A percentile compares a stretch with the other conserved stretches of the same genome.
phyloP scores from a whole-genome alignment of 1,139 yeast species.

The Diutina pseudorugosa region DNA sequence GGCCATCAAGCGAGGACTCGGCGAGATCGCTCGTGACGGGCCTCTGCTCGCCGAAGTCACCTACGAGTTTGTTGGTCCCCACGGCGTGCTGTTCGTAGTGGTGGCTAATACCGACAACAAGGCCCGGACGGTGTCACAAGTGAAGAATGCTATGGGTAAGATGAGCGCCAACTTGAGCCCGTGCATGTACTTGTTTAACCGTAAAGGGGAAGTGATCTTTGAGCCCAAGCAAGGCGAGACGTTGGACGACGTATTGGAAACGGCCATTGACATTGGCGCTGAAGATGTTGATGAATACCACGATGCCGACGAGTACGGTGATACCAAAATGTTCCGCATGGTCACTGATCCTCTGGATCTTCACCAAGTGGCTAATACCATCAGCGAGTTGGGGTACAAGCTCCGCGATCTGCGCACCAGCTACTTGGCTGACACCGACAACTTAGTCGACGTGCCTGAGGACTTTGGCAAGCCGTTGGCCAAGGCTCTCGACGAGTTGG shows the following conservation, averaged over 20 bases:
- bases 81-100: constrained; percentile 74
- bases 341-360: constrained; percentile 54
- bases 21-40: constrained; percentile 29
- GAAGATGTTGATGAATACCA: constrained; percentile 56
- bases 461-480: constrained; percentile 39
- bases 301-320: constrained; percentile 1
- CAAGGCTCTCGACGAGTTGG: constrained; percentile 50
- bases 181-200: constrained; percentile 62
- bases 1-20: constrained; percentile 79
- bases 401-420: constrained; percentile 63
- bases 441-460: constrained; percentile 40
- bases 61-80: constrained; percentile 90
- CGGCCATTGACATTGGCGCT: constrained; percentile 69
- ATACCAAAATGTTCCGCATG: constrained; percentile 10
- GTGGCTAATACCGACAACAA: constrained; percentile 87
- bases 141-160: constrained; percentile 67
- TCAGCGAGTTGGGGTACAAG: constrained; percentile 43
- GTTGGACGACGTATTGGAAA: constrained; percentile 59
- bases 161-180: constrained; percentile 66
- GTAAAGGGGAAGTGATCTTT: constrained; percentile 59
- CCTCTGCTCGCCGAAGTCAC: constrained; percentile 23
- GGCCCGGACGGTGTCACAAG: constrained; percentile 64
- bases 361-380: constrained; percentile 43
- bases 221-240: constrained; percentile 25
- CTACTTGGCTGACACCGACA: constrained; percentile 54